phyloP scores from a whole-genome alignment of 2,329 filamentous ascomycete species.

The Ceratocystis albifundus region DNA sequence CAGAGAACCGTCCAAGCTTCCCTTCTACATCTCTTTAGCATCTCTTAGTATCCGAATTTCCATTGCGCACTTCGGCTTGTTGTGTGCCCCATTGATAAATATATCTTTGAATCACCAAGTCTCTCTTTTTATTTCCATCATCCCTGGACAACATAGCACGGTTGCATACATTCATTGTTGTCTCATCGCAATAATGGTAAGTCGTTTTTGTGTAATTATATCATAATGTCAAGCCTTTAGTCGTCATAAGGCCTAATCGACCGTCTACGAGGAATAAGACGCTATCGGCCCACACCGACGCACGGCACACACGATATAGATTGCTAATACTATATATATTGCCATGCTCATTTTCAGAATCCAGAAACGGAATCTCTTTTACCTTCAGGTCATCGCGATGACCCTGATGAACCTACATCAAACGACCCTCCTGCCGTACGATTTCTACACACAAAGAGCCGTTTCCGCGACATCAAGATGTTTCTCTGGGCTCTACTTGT shows the following conservation, averaged over 20 bases:
- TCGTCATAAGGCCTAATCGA: neutral
- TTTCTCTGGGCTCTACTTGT: slow-evolving; percentile 76
- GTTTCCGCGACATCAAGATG: slow-evolving; percentile 58
- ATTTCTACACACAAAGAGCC: slow-evolving; percentile 27
- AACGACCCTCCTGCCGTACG: slow-evolving; percentile 25
- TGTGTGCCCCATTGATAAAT: neutral
- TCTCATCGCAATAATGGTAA: slow-evolving; percentile 18
- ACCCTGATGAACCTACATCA: slow-evolving; percentile 28
- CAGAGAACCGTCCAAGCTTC: slow-evolving; percentile 12
- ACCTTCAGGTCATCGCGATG: slow-evolving; percentile 28
- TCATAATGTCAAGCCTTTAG: neutral
- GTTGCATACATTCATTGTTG: neutral
- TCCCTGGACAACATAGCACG: neutral
- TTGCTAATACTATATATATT: slow-evolving; percentile 9
- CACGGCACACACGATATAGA: neutral
- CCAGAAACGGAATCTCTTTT: slow-evolving; percentile 29
- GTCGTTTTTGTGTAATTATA: slow-evolving; percentile 12
- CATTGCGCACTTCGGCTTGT: neutral
- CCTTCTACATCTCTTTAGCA: no score
- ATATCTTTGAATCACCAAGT: neutral
- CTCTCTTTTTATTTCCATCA: neutral
- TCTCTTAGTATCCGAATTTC: neutral
- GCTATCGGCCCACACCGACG: neutral
- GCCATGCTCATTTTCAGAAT: neutral
- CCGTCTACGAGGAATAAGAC: neutral